Percentiles rank a stretch among this genome's conserved stretches.
Evolutionary conservation across 345 rosid genomes (phyloP).

Genomic region (Populus euphratica): DNA sequence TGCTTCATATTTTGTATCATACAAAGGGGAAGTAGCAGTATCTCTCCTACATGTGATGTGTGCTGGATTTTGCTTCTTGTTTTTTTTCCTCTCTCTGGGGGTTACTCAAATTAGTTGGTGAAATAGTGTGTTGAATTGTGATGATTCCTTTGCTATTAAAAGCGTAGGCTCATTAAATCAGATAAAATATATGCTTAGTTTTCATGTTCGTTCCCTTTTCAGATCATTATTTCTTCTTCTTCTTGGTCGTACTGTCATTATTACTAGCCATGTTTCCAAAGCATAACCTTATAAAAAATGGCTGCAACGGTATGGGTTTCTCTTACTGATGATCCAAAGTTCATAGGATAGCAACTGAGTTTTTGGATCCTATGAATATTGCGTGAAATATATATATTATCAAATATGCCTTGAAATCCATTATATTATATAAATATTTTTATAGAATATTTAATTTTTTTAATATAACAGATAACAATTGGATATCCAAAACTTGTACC

Average conservation of each 20-base stretch:
- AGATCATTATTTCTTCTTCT: not conserved
- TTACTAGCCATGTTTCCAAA: constrained; percentile 36
- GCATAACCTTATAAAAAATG: not conserved
- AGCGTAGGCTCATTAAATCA: constrained; percentile 33
- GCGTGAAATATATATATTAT: no score
- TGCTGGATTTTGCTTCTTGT: constrained; percentile 37
- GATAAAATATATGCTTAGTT: constrained; percentile 16
- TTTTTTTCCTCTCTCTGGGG: constrained; percentile 9
- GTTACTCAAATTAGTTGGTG: constrained; percentile 35
- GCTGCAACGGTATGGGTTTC: constrained; percentile 6
- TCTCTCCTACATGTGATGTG: constrained; percentile 51
- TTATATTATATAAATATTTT: no score
- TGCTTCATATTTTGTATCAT: constrained; percentile 51
- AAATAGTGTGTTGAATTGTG: constrained; percentile 50
- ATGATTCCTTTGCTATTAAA: constrained; percentile 43
- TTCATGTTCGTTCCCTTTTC: not conserved
- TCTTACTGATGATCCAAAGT: no score
- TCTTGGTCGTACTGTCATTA: constrained; percentile 18
- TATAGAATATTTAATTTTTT: no score
- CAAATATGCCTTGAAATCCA: no score
- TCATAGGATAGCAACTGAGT: no score
- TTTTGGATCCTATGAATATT: no score
- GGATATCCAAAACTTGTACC: no score
- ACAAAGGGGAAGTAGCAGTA: constrained; percentile 40
- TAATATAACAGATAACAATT: no score